Evolutionary conservation across 2,329 filamentous ascomycete genomes (phyloP).

Genomic region (Ramularia collo-cygni): DNA sequence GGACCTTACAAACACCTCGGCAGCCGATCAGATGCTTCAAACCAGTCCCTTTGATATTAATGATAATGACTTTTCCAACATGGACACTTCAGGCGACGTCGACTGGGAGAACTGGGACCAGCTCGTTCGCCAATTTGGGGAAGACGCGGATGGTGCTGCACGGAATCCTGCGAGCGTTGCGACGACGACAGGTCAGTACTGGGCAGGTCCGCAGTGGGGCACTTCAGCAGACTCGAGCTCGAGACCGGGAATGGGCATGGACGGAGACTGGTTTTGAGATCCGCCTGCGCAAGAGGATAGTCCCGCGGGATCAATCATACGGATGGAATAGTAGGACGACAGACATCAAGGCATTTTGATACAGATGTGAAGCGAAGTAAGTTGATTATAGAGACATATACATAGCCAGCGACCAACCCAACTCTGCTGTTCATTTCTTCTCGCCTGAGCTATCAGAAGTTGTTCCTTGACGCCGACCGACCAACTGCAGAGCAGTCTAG

Average conservation of each 20-base stretch:
- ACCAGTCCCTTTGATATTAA: constrained; percentile 23
- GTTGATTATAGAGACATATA: no score
- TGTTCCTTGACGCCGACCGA: no score
- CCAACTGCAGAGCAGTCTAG: no score
- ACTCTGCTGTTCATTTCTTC: no score
- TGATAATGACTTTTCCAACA: constrained; percentile 20
- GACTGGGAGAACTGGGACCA: constrained; percentile 46
- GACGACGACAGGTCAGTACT: constrained; percentile 2
- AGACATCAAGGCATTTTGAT: no score
- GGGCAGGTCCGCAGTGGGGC: constrained; percentile 1
- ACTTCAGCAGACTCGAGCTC: not conserved
- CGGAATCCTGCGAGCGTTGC: constrained; percentile 2
- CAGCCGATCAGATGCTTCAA: constrained; percentile 10
- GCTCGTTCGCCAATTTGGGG: constrained; percentile 41
- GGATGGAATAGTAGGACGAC: no score
- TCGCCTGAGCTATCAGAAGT: no score
- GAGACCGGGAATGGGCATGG: not conserved
- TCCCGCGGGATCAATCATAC: no score
- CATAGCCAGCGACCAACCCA: no score
- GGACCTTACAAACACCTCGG: not conserved
- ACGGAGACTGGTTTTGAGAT: constrained; percentile 2
- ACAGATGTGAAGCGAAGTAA: no score
- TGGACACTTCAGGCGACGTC: constrained; percentile 35
- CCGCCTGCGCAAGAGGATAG: no score
- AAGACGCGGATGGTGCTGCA: constrained; percentile 31